Base-by-base conservation (phyloP, 1,139 yeast species). In the Kodamaea sp. region DNA sequence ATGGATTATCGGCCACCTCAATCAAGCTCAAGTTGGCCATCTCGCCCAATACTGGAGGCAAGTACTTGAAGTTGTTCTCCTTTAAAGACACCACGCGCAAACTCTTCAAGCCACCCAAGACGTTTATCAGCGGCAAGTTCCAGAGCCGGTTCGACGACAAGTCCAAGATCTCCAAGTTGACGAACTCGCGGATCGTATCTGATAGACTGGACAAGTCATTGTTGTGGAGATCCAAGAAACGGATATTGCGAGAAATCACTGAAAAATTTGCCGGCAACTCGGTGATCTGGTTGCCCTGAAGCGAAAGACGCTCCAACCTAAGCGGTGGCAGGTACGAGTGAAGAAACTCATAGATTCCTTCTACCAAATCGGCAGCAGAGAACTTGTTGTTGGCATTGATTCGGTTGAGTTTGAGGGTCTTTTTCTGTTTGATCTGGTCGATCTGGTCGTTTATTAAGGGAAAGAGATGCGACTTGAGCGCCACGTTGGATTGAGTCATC, bases 1-100 rank as follows among this genome's bases (percentile, higher is more conserved):
- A 66, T 1, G 89, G 88, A 45, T 86, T 85, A 24, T 74, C 78
- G n/a, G 78, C 79, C 4, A 83, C 66, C 50, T 84, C 92, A n/a
- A 86, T 63, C 33, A 83, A 73, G 40, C 75, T 71, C 33, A 87
- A 66, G 35, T 67, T 70, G 3, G 63, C 57, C 44, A 86, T 56
- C 24, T 73, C 76, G 0, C 80, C 73, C 20, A 81, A 58, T 8
- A 72, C 64, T 1, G 80, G 77, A 7, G 88, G 81, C 13, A 86
- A 60, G 29, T 72, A 72, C 32, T 73, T 68, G 43, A 87, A 69
- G 26, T 63, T 62, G 57, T 87, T 87, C 42, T 76, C 73, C 38
- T 80, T 80, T 37, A 87, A 60, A 9, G 86, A 80, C 12, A 87
- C 57, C 4, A 83, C 82, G 45, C 73, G 71, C 39, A 83, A 57